A percentile compares a stretch with the other conserved stretches of the same genome.
Evolutionary conservation across 2,329 filamentous ascomycete genomes (phyloP).

Genomic region (Lasiodiplodia hormozganensis): DNA sequence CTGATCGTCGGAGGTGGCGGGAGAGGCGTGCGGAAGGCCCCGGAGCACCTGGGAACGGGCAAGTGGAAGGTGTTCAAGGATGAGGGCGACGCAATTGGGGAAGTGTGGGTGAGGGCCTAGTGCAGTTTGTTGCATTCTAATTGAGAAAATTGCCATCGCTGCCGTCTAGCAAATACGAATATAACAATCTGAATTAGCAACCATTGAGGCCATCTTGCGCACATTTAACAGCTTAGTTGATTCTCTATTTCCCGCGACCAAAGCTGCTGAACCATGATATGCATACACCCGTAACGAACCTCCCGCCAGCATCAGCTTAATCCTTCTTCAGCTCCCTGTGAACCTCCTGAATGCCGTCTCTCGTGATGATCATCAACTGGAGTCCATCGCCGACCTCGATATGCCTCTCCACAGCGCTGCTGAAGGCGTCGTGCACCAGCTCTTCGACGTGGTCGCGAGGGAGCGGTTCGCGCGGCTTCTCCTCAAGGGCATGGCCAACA

Average conservation of each 20-base stretch:
- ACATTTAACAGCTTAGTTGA: background rate
- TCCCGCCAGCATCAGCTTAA: conserved; percentile 31
- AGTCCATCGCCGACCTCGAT: conserved; percentile 97
- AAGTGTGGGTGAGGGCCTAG: conserved; percentile 63
- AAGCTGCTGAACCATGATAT: conserved; percentile 25
- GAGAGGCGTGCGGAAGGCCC: conserved; percentile 68
- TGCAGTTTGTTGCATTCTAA: too few relatives aligned
- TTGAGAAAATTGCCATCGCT: too few relatives aligned
- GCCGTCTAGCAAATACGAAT: background rate
- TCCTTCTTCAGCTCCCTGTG: conserved; percentile 78
- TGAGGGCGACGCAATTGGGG: conserved; percentile 71
- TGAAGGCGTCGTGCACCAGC: conserved; percentile 95
- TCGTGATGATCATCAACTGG: conserved; percentile 94
- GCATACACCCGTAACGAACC: conserved; percentile 14
- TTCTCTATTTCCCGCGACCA: conserved; percentile 21
- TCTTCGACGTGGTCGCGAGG: conserved; percentile 77
- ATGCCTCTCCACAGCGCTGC: conserved; percentile 96
- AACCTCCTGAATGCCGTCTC: conserved; percentile 85
- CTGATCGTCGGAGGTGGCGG: conserved; percentile 81
- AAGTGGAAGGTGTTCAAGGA: conserved; percentile 73
- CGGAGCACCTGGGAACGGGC: conserved; percentile 69
- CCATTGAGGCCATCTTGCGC: background rate
- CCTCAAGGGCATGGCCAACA: conserved; percentile 78
- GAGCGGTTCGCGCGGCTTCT: conserved; percentile 73
- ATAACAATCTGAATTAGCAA: background rate